phyloP scores from a whole-genome alignment of 1,139 yeast species.

The Magnusiomyces paraingens region DNA sequence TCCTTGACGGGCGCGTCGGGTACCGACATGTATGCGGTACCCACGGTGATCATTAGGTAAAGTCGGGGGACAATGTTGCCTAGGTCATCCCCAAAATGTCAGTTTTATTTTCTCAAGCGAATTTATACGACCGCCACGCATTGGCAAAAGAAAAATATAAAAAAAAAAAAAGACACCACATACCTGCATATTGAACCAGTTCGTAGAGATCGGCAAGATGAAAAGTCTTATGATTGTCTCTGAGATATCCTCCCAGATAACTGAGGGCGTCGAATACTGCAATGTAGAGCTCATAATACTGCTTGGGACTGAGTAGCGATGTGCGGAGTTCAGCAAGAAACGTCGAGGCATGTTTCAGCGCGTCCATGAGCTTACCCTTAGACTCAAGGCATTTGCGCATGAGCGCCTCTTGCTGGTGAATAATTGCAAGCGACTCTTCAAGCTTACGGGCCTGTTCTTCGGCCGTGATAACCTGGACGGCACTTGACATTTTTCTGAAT shows the following conservation, averaged over 20 bases:
- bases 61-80: conserved; percentile 80
- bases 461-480: conserved; percentile 14
- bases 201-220: conserved; percentile 90
- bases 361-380: conserved; percentile 72
- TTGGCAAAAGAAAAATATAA: too few species aligned
- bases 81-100: neutral
- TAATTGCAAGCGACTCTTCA: conserved; percentile 49
- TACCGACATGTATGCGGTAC: conserved; percentile 77
- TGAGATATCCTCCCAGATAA: conserved; percentile 55
- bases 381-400: conserved; percentile 74
- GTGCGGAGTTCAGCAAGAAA: conserved; percentile 79
- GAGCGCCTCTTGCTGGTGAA: conserved; percentile 61
- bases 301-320: conserved; percentile 73
- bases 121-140: too few species aligned
- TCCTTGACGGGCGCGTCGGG: conserved; percentile 78
- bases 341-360: conserved; percentile 80
- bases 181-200: conserved; percentile 82
- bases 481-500: conserved; percentile 14
- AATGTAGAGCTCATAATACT: conserved; percentile 87
- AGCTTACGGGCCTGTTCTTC: conserved; percentile 26
- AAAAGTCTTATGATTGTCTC: conserved; percentile 61
- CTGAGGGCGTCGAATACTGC: conserved; percentile 80
- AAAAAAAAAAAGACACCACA: conserved; percentile 1
- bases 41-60: conserved; percentile 92
- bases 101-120: neutral